A percentile compares a stretch with the other conserved stretches of the same genome.
phyloP scores from a whole-genome alignment of 129 eudicot genomes.

The Flaveria ramosissima region DNA sequence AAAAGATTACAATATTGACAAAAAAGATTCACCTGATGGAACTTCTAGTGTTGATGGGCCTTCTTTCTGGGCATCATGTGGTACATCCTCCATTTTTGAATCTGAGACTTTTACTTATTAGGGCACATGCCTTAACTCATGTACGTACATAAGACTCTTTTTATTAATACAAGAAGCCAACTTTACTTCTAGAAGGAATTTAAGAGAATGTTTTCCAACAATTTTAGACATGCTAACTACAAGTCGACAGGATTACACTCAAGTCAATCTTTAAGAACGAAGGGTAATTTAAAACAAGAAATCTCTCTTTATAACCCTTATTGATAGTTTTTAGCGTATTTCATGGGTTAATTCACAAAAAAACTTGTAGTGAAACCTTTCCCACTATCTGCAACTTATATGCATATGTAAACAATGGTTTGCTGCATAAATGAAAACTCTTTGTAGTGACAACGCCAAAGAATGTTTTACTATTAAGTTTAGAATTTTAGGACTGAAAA shows the following conservation, averaged over 20 bases:
- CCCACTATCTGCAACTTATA: not conserved
- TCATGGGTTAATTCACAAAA: not conserved
- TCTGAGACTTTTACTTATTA: slow-evolving; percentile 29
- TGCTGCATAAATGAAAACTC: not conserved
- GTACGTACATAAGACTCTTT: slow-evolving; percentile 1
- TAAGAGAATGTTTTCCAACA: not conserved
- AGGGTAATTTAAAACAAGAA: not conserved
- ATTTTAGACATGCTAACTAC: slow-evolving; percentile 11
- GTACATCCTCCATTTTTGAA: slow-evolving; percentile 35
- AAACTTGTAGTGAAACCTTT: not conserved
- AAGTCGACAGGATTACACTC: not conserved
- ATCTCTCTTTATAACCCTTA: not conserved
- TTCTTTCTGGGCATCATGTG: slow-evolving; percentile 29
- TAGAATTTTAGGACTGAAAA: not conserved
- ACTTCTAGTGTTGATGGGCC: slow-evolving; percentile 32
- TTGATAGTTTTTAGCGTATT: not conserved
- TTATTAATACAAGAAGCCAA: not conserved
- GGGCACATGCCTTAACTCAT: slow-evolving; percentile 12
- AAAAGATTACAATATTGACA: not conserved
- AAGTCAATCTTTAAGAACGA: not conserved
- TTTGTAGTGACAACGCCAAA: not conserved
- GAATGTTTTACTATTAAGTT: not conserved
- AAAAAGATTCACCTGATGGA: slow-evolving; percentile 37
- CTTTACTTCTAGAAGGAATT: not conserved
- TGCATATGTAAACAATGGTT: not conserved